Conservation (phyloP, 176 grass and related monocot genomes). For the Aegilops longissima region DNA sequence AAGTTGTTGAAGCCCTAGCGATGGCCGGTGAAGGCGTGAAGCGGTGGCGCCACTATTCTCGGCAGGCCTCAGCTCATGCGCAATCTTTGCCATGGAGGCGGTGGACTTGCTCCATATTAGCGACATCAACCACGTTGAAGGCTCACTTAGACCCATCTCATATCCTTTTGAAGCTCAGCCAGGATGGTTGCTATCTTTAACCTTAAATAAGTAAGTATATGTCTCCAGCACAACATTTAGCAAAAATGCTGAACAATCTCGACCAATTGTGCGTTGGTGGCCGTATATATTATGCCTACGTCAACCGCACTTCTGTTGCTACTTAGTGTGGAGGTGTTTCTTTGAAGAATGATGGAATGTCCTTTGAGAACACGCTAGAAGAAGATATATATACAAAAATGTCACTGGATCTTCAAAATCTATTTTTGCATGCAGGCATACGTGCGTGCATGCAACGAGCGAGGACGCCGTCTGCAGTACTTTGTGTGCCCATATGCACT, state of each 20-base stretch:
- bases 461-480: background rate
- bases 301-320: background rate
- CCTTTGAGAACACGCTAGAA: conserved; percentile 73
- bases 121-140: too few relatives aligned
- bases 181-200: too few relatives aligned
- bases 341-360: conserved; percentile 66
- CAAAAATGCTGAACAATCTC: background rate
- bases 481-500: background rate
- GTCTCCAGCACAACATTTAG: background rate
- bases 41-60: too few relatives aligned
- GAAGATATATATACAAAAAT: conserved; percentile 18
- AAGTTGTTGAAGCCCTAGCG: too few relatives aligned
- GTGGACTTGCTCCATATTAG: too few relatives aligned
- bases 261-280: background rate
- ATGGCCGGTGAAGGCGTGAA: too few relatives aligned
- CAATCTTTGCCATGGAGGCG: too few relatives aligned
- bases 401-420: conserved; percentile 79
- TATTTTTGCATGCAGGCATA: background rate
- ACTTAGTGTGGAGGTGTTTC: conserved; percentile 4
- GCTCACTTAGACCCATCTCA: too few relatives aligned
- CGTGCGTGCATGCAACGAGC: background rate
- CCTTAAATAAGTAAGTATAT: background rate
- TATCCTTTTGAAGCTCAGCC: too few relatives aligned
- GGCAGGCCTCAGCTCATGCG: too few relatives aligned
- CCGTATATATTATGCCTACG: background rate